Evolutionary conservation across 2,329 filamentous ascomycete genomes (phyloP), one percentile per base, ranked within the genome.

Genomic region (Plectosphaerella cucumerina): DNA sequence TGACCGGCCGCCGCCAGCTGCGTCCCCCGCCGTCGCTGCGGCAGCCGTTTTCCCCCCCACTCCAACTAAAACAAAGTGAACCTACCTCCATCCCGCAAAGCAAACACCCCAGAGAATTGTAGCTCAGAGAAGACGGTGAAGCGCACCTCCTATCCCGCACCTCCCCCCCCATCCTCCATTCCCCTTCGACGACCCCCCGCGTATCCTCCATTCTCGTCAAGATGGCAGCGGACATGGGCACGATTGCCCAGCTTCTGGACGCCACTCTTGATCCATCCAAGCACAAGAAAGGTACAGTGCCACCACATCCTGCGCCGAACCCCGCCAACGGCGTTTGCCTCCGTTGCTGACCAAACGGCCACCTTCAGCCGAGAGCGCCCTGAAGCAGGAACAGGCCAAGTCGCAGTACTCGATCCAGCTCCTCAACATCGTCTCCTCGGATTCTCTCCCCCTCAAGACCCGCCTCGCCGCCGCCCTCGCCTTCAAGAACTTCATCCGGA

Each of bases 401-500:
- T 87, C 90, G 9, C 87, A 88, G 63, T 99, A 96, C 75, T 95
- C 93, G 15, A 79, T 97, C 48, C 79, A 81, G 50, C 84, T 99
- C 50, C 87, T 99, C 48, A 91, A 93, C 62, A 95, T 97, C 65
- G 90, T 96, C 62, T 90, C 89, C 57, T 84, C 87, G 59, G 82
- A 85, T 51, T 75, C 80, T 41, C 82, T 87, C 56, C 85, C 90
- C 39, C 72, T 78, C 58, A 93, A 89, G 62, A 94, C 89, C 54
- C 86, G 94, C 56, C 84, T 99, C 41, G 84, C 93, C 6, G 90
- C 89, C 62, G 90, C 94, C 23, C 80, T 99, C 53, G 94, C 89
- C 75, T 99, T 99, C 82, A 99, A 99, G 74, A 99, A 99, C 76
- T 96, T 96, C 70, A 91, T 99, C 65, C 88, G 89, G 70, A 84